Evolutionary conservation across 2,329 filamentous ascomycete species (phyloP).

Genomic region (Dendrostoma leiphaemia): DNA sequence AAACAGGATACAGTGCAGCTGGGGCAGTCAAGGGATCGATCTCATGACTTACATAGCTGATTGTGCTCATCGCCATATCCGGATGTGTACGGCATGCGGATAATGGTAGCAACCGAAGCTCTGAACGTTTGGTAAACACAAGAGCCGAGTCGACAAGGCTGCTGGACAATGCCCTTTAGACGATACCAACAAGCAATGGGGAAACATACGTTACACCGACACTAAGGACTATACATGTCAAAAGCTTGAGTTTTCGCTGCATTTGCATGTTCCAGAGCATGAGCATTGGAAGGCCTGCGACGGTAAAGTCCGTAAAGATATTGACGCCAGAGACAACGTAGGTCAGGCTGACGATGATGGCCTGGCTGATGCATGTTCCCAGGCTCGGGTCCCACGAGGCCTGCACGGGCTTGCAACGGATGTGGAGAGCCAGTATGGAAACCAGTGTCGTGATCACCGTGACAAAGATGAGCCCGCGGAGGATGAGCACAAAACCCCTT

Average conservation of each 20-base stretch:
- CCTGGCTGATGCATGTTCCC: conserved; percentile 6
- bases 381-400: conserved; percentile 14
- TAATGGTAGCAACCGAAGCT: conserved; percentile 16
- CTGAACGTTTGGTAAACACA: no score
- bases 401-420: conserved; percentile 19
- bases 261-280: conserved; percentile 15
- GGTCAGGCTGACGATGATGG: conserved; percentile 15
- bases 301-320: conserved; percentile 9
- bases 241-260: conserved; percentile 4
- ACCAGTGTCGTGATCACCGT: conserved; percentile 11
- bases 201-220: no score
- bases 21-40: no score
- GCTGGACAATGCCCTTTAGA: conserved; percentile 16
- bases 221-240: no score
- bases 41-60: no score
- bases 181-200: no score
- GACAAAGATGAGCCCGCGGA: conserved; percentile 16
- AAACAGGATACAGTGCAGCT: not conserved
- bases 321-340: conserved; percentile 19
- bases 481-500: conserved; percentile 6
- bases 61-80: not conserved
- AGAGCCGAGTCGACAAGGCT: conserved; percentile 12
- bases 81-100: conserved; percentile 1
- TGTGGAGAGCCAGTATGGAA: conserved; percentile 11
- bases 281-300: conserved; percentile 7